phyloP scores from a whole-genome alignment of 2,329 filamentous ascomycete genomes.

The Epichloe festucae region DNA sequence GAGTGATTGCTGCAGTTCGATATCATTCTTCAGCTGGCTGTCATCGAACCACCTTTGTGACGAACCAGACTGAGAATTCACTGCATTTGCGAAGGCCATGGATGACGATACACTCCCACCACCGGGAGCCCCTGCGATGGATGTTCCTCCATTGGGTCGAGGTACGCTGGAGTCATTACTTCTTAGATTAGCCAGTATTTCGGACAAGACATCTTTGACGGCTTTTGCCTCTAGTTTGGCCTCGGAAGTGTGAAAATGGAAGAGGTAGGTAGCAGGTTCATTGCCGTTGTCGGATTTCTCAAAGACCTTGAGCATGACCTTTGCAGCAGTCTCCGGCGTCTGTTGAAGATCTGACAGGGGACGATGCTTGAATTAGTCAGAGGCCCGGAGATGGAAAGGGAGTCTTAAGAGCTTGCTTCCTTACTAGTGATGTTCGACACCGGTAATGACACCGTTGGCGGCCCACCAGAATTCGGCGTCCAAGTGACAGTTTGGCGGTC shows the following conservation, averaged over 20 bases:
- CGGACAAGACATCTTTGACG: slow-evolving; percentile 70
- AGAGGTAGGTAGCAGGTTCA: slow-evolving; percentile 62
- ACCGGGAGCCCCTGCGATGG: slow-evolving; percentile 13
- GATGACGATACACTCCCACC: slow-evolving; percentile 45
- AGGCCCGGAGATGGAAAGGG: background rate
- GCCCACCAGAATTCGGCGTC: slow-evolving; percentile 56
- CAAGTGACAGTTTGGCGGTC: slow-evolving; percentile 69
- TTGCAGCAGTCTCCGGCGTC: slow-evolving; percentile 73
- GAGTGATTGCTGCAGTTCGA: slow-evolving; percentile 74
- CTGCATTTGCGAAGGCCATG: slow-evolving; percentile 66
- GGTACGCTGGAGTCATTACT: slow-evolving; percentile 37
- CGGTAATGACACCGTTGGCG: slow-evolving; percentile 54
- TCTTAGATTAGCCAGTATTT: slow-evolving; percentile 60
- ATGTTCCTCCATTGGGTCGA: slow-evolving; percentile 27
- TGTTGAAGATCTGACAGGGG: slow-evolving; percentile 67
- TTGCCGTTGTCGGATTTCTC: slow-evolving; percentile 48
- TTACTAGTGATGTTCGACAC: slow-evolving; percentile 73
- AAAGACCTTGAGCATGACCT: slow-evolving; percentile 90
- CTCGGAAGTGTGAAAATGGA: slow-evolving; percentile 74
- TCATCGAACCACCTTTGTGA: slow-evolving; percentile 66
- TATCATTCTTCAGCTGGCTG: slow-evolving; percentile 60
- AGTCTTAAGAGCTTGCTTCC: slow-evolving; percentile 5
- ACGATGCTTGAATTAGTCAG: background rate
- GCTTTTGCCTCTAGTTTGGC: slow-evolving; percentile 74
- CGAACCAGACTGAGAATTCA: slow-evolving; percentile 38